phyloP scores from a whole-genome alignment of 768 basidiomycete genomes.

The Xerocomellus amylosporus region DNA sequence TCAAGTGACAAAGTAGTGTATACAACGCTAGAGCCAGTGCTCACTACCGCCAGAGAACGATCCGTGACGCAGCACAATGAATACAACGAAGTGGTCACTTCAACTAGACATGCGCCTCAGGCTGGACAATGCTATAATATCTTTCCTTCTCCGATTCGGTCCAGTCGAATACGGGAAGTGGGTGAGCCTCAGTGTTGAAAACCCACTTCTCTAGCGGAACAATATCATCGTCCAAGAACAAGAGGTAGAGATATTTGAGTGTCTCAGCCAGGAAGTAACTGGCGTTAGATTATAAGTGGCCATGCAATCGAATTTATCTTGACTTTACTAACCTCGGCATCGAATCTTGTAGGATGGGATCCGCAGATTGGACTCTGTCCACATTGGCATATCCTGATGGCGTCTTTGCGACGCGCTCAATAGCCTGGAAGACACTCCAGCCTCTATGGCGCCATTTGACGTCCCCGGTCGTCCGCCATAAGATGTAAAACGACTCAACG shows the following conservation, averaged over 20 bases:
- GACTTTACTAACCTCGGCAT: slow-evolving; percentile 67
- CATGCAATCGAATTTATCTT: not conserved
- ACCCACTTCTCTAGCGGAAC: slow-evolving; percentile 56
- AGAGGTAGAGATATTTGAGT: slow-evolving; percentile 70
- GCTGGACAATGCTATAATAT: slow-evolving; percentile 22
- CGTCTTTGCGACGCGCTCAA: slow-evolving; percentile 59
- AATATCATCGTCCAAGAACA: slow-evolving; percentile 64
- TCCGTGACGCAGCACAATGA: not conserved
- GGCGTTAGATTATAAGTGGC: not conserved
- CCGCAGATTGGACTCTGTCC: slow-evolving; percentile 42
- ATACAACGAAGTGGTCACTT: not conserved
- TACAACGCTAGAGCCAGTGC: not conserved
- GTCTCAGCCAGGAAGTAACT: slow-evolving; percentile 59
- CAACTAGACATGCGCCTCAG: not conserved
- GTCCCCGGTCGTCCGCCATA: slow-evolving; percentile 71
- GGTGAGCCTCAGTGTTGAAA: slow-evolving; percentile 75
- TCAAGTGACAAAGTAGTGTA: not conserved
- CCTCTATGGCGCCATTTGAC: slow-evolving; percentile 66
- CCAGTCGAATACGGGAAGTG: slow-evolving; percentile 70
- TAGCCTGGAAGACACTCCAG: slow-evolving; percentile 67
- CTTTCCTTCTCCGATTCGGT: slow-evolving; percentile 46
- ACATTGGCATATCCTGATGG: slow-evolving; percentile 61
- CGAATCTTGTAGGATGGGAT: slow-evolving; percentile 43
- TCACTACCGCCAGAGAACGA: not conserved
- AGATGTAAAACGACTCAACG: slow-evolving; percentile 66